phyloP scores from a whole-genome alignment of 768 basidiomycete species.

The Mycena pura region DNA sequence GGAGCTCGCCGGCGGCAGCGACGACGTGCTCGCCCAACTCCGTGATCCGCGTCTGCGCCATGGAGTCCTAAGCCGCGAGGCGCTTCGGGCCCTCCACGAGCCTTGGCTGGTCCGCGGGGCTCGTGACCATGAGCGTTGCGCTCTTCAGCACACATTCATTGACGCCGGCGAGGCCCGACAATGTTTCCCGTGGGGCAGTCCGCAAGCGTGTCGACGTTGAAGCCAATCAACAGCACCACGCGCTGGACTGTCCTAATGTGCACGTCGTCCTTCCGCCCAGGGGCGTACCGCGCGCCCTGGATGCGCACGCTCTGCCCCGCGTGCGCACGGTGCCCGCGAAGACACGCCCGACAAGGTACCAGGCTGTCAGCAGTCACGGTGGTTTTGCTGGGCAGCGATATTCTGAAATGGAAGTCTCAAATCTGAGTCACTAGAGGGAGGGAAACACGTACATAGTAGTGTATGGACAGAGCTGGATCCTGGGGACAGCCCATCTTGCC shows the following conservation, averaged over 20 bases:
- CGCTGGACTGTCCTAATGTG: constrained; percentile 98
- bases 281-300: constrained; percentile 97
- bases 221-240: constrained; percentile 99
- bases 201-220: constrained; percentile 96
- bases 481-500: constrained; percentile 98
- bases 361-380: constrained; percentile 95
- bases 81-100: constrained; percentile 99
- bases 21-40: constrained; percentile 98
- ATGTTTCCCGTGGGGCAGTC: constrained; percentile 99
- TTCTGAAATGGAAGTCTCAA: constrained; percentile 62
- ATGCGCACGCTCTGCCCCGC: constrained; percentile 98
- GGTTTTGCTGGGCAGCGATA: constrained; percentile 96
- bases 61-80: constrained; percentile 98
- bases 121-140: constrained; percentile 99
- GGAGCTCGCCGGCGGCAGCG: constrained; percentile 98
- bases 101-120: constrained; percentile 97
- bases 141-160: constrained; percentile 97
- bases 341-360: constrained; percentile 99
- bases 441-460: constrained; percentile 85
- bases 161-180: constrained; percentile 99
- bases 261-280: constrained; percentile 97
- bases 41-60: constrained; percentile 92
- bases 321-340: constrained; percentile 98
- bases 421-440: not conserved
- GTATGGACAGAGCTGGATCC: constrained; percentile 95